Evolutionary conservation across 129 eudicot species (phyloP), one percentile per base, ranked within the genome.

Genomic region (Kitagawia praeruptora): DNA sequence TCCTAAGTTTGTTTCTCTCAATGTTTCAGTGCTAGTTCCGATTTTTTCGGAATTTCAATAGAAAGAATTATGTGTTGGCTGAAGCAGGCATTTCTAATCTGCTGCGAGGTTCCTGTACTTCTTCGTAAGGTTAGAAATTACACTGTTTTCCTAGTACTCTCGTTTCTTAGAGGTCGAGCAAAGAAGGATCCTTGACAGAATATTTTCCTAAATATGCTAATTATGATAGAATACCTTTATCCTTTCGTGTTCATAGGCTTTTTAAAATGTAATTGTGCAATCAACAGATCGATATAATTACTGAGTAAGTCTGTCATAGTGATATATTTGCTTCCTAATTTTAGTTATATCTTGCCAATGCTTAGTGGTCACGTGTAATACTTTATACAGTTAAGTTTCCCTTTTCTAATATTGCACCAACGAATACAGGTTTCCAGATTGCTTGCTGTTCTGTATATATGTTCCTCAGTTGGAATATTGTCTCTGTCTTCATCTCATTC

Each of bases 51-150:
- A 80, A 81, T 90, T 76, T 87, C 85, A 77, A 81, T 84, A 78
- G 58, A 85, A 71, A 70, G 69, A 82, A 67, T 90, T 46, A 56
- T 92, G 79, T 86, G 85, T 71, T 90, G 87, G 81, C 81, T 95
- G 82, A 92, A 76, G 87, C 77, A 80, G 47, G 86, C 97, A 42
- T 95, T 95, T 79, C 80, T 88, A 53, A 83, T 87, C 21, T 85
- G 90, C 75, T 89, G 91, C 54, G 99, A 95, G 80, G 88, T 92
- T 70, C 99, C 99, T 8, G 39, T 86, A 78, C 92, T 95, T 49
- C 80, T 86, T 78, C 90, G 87, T 75, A 95, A 95, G 97, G 99
- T 92, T 12, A 76, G 78, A 8, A 61, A 21, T 67, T 77, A 54
- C 71, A 58, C 14, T 34, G 23, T 69, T 5, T 69, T 12, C 44